phyloP scores from a whole-genome alignment of 2,329 filamentous ascomycete species.

The Xylariaceae sp. region DNA sequence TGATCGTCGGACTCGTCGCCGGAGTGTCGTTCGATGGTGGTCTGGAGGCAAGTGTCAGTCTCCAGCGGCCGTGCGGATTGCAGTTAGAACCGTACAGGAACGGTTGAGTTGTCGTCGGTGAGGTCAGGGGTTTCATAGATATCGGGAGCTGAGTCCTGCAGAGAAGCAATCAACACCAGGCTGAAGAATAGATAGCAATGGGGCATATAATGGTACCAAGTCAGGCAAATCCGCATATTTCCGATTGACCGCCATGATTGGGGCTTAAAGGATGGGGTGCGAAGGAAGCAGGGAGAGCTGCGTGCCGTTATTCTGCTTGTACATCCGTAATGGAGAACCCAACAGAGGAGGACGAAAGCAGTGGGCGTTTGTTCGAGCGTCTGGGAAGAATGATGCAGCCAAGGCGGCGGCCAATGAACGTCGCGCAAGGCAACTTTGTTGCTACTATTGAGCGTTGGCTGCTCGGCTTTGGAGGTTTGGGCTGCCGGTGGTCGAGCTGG shows the following conservation, averaged over 20 bases:
- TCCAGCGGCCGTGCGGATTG: background rate
- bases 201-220: conserved; percentile 48
- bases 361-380: too few species aligned
- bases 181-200: conserved; percentile 4
- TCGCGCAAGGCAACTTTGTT: too few species aligned
- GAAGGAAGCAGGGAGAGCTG: too few species aligned
- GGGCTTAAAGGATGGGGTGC: background rate
- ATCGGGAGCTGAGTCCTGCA: conserved; percentile 82
- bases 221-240: conserved; percentile 82
- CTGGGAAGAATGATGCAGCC: too few species aligned
- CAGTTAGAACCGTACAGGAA: conserved; percentile 56
- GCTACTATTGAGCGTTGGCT: too few species aligned
- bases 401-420: too few species aligned
- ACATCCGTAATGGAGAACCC: too few species aligned
- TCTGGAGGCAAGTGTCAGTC: conserved; percentile 36
- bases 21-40: conserved; percentile 52
- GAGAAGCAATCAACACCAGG: conserved; percentile 8
- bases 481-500: too few species aligned
- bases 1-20: conserved; percentile 61
- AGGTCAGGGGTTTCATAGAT: conserved; percentile 95
- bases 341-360: too few species aligned
- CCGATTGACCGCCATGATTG: conserved; percentile 65
- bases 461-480: too few species aligned
- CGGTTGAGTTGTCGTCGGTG: conserved; percentile 82
- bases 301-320: too few species aligned